Percentiles rank a stretch among this genome's conserved stretches.
Conservation (phyloP, 495 filamentous ascomycete species). For the Tuber calosporum region DNA sequence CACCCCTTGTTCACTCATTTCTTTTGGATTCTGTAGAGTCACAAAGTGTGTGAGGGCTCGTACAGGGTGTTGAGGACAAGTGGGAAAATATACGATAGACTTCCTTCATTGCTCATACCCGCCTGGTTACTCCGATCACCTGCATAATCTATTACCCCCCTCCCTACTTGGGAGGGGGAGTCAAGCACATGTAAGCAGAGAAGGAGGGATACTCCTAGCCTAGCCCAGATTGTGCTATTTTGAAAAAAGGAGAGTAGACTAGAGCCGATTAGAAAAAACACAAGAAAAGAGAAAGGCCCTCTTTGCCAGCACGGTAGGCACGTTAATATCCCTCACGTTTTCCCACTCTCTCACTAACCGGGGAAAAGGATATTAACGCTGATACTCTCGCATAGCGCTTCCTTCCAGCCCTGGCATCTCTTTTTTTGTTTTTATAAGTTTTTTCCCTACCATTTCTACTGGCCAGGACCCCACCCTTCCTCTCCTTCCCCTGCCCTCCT, state of each 20-base stretch:
- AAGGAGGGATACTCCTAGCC: not conserved
- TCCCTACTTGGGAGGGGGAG: not conserved
- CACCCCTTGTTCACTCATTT: not conserved
- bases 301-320: not conserved
- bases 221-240: not conserved
- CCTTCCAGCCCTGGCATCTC: slow-evolving; percentile 6
- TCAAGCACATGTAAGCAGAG: not conserved
- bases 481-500: not conserved
- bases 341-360: slow-evolving; percentile 15
- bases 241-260: not conserved
- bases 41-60: not conserved
- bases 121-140: not conserved
- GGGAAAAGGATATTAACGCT: slow-evolving; percentile 27
- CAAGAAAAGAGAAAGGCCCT: not conserved
- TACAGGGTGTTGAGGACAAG: not conserved
- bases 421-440: not conserved
- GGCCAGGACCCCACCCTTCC: not conserved
- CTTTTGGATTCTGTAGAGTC: not conserved
- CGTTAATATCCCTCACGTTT: slow-evolving; percentile 36
- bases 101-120: not conserved
- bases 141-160: not conserved
- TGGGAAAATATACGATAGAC: not conserved
- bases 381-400: slow-evolving; percentile 20
- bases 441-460: not conserved
- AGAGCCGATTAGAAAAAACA: not conserved